Evolutionary conservation across 2,329 filamentous ascomycete genomes (phyloP).

Genomic region (Trichophyton simii): DNA sequence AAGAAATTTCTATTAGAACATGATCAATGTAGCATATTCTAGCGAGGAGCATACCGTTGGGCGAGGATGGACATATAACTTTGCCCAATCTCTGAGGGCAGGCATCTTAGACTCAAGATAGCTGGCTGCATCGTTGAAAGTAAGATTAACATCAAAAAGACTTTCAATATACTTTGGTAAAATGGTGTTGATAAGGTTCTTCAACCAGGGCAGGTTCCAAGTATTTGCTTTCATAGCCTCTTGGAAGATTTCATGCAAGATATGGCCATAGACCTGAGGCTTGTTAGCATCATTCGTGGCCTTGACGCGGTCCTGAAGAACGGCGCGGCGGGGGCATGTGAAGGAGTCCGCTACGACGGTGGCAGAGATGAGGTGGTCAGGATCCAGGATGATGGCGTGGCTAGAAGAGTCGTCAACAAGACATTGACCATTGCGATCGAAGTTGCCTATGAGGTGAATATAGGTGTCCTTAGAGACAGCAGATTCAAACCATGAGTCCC

Average conservation of each 20-base stretch:
- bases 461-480: constrained; percentile 61
- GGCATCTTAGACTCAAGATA: constrained; percentile 73
- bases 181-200: constrained; percentile 52
- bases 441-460: constrained; percentile 75
- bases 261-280: constrained; percentile 79
- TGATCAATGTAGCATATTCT: neutral
- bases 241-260: constrained; percentile 93
- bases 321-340: constrained; percentile 75
- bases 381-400: constrained; percentile 83
- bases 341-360: constrained; percentile 97
- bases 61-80: constrained; percentile 58
- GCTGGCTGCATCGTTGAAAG: constrained; percentile 58
- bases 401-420: constrained; percentile 70
- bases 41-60: constrained; percentile 44
- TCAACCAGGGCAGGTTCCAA: constrained; percentile 62
- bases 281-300: constrained; percentile 68
- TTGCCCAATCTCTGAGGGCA: constrained; percentile 72
- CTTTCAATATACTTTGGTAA: constrained; percentile 74
- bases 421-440: constrained; percentile 57
- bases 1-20: neutral
- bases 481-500: constrained; percentile 78
- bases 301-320: constrained; percentile 90
- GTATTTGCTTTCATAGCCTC: constrained; percentile 69
- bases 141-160: constrained; percentile 74
- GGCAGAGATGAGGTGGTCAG: constrained; percentile 87